Evolutionary conservation across 257 asterid species (phyloP), one percentile per base, ranked within the genome.

Genomic region (Solanum chaucha): DNA sequence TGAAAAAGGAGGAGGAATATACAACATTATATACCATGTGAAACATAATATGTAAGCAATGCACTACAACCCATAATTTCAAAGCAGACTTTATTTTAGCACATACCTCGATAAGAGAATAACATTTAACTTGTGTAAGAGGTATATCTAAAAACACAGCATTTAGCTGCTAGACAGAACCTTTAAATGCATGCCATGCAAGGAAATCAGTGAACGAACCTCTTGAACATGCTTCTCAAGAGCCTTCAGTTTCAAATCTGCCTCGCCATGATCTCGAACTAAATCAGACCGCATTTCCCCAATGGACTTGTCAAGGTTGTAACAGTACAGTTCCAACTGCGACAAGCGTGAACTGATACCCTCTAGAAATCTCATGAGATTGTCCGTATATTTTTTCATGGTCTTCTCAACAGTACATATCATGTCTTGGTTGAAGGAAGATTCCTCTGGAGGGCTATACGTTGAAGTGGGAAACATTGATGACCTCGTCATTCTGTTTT

Each of bases 331-430:
- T 88, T 95, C 99, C 94, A 97, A 89, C 86, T 97, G 99, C 2
- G 99, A 97, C 91, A 97, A 35, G 7, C 99, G 94, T 36, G 99
- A 97, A 88, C 99, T 97, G 67, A 97, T 92, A 85, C 99, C 99
- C 91, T 95, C 99, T 36, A 97, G 97, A 87, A 97, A 97, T 59
- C 98, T 95, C 98, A 97, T 90, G 90, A 97, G 85, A 88, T 95
- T 95, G 92, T 95, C 99, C 1, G 98, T 86, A 90, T 97, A 86
- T 90, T 95, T 95, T 91, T 95, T 95, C 98, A 95, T 89, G 88
- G 93, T 90, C 90, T 84, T 91, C 70, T 97, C 98, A 51, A 97
- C 95, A 75, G 93, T 88, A 24, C 90, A 83, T 65, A 91, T 86
- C 89, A 96, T 94, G 75, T 92, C 96, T 89, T 94, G 98, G 86